phyloP scores from a whole-genome alignment of 352 stramenopile genomes.

The Globisporangium recalcitrans region DNA sequence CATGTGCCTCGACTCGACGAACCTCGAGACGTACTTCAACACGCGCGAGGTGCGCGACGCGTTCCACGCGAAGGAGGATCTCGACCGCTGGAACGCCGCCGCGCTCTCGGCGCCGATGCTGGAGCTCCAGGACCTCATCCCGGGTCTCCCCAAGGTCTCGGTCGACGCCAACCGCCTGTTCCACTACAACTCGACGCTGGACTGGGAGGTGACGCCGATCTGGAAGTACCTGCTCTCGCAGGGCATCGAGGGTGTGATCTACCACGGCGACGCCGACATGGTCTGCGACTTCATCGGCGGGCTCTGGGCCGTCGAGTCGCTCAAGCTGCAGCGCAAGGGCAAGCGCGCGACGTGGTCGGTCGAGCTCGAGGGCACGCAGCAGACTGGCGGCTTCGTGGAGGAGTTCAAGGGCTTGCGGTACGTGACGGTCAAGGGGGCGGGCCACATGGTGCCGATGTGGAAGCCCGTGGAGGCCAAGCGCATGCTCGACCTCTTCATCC shows the following conservation, averaged over 20 bases:
- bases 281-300: constrained; percentile 63
- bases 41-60: constrained; percentile 39
- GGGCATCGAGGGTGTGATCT: constrained; percentile 30
- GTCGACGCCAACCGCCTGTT: constrained; percentile 18
- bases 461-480: constrained; percentile 66
- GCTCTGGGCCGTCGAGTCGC: constrained; percentile 62
- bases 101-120: constrained; percentile 14
- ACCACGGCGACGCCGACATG: constrained; percentile 70
- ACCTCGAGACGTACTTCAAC: constrained; percentile 47
- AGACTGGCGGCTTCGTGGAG: constrained; percentile 84
- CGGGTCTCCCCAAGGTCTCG: constrained; percentile 9
- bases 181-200: constrained; percentile 15
- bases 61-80: constrained; percentile 36
- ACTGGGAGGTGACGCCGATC: constrained; percentile 30
- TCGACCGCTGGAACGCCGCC: constrained; percentile 10
- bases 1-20: constrained; percentile 20
- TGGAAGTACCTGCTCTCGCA: constrained; percentile 47
- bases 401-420: constrained; percentile 82
- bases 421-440: constrained; percentile 88
- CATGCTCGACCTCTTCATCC: constrained; percentile 68
- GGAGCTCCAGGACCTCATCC: constrained; percentile 12
- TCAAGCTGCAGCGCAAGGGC: constrained; percentile 39
- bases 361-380: constrained; percentile 25
- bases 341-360: constrained; percentile 40
- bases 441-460: constrained; percentile 85